These are phyloP conservation scores for Plasmodium sp. DNA, from an alignment of 169 alveolate species.

Conservation along the genomic window DNA sequence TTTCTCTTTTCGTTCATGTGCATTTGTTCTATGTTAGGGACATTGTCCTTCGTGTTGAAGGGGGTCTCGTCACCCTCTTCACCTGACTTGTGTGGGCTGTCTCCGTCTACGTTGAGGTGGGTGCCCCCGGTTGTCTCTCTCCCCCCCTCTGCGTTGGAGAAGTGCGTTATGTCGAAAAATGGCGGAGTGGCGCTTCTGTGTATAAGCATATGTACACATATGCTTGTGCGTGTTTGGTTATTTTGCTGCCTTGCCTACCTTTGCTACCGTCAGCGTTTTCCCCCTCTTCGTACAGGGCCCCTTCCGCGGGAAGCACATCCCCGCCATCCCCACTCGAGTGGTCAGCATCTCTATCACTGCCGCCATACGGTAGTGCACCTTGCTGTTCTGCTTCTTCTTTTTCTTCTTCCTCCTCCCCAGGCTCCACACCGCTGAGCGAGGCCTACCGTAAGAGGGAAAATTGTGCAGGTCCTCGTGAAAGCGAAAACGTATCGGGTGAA, in stretches of 20 bases:
- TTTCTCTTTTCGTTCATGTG: background rate
- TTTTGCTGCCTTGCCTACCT: background rate
- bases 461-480: background rate
- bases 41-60: background rate
- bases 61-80: background rate
- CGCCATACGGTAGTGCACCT: background rate
- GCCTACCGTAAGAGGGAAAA: background rate
- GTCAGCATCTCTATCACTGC: background rate
- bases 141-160: background rate
- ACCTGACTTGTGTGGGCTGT: background rate
- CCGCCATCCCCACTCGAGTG: background rate
- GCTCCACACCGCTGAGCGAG: background rate
- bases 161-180: background rate
- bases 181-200: background rate
- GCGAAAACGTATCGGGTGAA: background rate
- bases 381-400: background rate
- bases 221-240: background rate
- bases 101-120: background rate
- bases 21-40: background rate
- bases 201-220: background rate
- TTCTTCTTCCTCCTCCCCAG: background rate
- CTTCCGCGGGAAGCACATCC: background rate
- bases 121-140: background rate
- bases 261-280: background rate
- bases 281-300: conserved; percentile 2